phyloP scores from a whole-genome alignment of 1,139 yeast species.

The Taphrina communis region DNA sequence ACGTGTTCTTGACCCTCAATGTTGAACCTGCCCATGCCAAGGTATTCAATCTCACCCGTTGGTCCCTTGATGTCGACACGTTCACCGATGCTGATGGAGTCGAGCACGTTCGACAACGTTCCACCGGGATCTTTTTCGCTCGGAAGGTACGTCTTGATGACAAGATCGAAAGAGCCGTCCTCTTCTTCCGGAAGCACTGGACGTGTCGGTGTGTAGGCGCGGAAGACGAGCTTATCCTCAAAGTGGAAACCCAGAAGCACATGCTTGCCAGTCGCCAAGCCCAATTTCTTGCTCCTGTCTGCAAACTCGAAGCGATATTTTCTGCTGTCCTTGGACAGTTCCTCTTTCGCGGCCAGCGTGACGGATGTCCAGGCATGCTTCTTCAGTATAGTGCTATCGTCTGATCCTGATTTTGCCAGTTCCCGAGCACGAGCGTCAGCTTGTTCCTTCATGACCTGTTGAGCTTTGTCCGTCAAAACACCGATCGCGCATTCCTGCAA shows the following conservation, averaged over 20 bases:
- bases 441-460: slow-evolving; percentile 3
- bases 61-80: slow-evolving; percentile 60
- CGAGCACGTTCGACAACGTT: slow-evolving; percentile 78
- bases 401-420: slow-evolving; percentile 13
- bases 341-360: slow-evolving; percentile 16
- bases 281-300: slow-evolving; percentile 68
- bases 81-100: slow-evolving; percentile 50
- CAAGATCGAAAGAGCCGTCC: slow-evolving; percentile 25
- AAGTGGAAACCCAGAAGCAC: slow-evolving; percentile 60
- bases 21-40: slow-evolving; percentile 64
- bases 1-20: slow-evolving; percentile 55
- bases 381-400: slow-evolving; percentile 42
- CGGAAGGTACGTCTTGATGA: slow-evolving; percentile 47
- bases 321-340: slow-evolving; percentile 57
- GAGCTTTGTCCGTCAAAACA: slow-evolving; percentile 27
- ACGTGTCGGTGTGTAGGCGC: slow-evolving; percentile 59
- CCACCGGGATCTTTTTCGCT: slow-evolving; percentile 58
- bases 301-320: slow-evolving; percentile 75
- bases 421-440: slow-evolving; percentile 17
- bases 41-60: slow-evolving; percentile 76
- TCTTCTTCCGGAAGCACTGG: slow-evolving; percentile 46
- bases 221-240: slow-evolving; percentile 49
- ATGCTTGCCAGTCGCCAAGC: slow-evolving; percentile 69
- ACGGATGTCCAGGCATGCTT: slow-evolving; percentile 45
- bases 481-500: slow-evolving; percentile 46